These are phyloP conservation scores for Fonsecaea pedrosoi DNA, from an alignment of 2,329 filamentous ascomycete genomes.

Conservation along the genomic window DNA sequence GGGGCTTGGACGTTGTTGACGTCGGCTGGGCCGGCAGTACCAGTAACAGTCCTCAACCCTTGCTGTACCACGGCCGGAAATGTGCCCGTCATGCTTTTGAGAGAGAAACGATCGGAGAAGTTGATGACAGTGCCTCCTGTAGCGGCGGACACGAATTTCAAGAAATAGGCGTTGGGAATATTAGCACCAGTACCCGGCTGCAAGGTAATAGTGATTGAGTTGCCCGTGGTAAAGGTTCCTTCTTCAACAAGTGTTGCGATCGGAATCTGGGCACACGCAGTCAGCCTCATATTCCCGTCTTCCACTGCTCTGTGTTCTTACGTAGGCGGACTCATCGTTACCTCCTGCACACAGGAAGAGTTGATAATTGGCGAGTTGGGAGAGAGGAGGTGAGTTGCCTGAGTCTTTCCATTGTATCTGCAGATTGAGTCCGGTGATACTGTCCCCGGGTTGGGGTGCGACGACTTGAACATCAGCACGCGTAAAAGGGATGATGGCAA, in stretches of 20 bases:
- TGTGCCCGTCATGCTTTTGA: constrained; percentile 67
- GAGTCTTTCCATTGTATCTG: constrained; percentile 65
- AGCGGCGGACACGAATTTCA: constrained; percentile 64
- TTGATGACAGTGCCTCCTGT: constrained; percentile 63
- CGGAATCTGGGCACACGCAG: constrained; percentile 47
- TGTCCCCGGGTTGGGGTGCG: constrained; percentile 59
- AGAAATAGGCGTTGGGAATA: constrained; percentile 61
- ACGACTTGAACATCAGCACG: constrained; percentile 63
- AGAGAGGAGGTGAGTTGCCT: constrained; percentile 56
- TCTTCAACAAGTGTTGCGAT: constrained; percentile 50
- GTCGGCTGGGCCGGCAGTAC: constrained; percentile 37
- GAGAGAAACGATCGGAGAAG: constrained; percentile 69
- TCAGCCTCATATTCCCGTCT: constrained; percentile 10
- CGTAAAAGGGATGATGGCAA: constrained; percentile 39
- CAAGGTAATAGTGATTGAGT: constrained; percentile 54
- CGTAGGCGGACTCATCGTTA: constrained; percentile 57
- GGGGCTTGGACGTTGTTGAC: constrained; percentile 39
- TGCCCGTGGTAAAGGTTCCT: constrained; percentile 49
- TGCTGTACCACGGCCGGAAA: constrained; percentile 55
- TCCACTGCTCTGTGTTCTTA: constrained; percentile 40
- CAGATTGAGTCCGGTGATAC: constrained; percentile 58
- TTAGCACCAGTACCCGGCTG: constrained; percentile 52
- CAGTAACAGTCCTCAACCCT: constrained; percentile 47
- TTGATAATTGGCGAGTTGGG: constrained; percentile 61
- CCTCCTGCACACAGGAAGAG: constrained; percentile 68